Conservation (phyloP, 495 filamentous ascomycete genomes). For the Darksidea phi region DNA sequence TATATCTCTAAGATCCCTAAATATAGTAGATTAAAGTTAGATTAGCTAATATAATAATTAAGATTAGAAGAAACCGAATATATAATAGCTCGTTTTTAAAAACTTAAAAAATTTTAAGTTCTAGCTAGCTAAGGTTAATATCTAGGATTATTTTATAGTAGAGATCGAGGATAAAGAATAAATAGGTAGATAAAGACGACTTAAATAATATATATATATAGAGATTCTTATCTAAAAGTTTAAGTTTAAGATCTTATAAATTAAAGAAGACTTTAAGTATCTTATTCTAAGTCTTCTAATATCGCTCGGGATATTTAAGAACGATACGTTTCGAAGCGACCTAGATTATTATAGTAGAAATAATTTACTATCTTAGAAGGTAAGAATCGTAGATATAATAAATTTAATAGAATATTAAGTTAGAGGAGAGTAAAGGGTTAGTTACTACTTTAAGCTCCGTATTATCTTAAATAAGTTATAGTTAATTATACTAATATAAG, state of each 20-base stretch:
- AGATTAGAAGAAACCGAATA: neutral
- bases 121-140: constrained; percentile 12
- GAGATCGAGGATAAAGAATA: constrained; percentile 12
- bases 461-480: no score
- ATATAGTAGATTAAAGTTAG: constrained; percentile 17
- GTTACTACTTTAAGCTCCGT: no score
- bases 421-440: no score
- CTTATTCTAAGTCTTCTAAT: constrained; percentile 13
- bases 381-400: neutral
- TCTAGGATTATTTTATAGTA: constrained; percentile 10
- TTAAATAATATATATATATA: constrained; percentile 17
- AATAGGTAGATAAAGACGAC: constrained; percentile 10
- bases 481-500: no score
- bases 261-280: constrained; percentile 11
- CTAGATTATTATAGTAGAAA: constrained; percentile 10
- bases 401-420: no score
- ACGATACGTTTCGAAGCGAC: constrained; percentile 14
- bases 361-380: no score
- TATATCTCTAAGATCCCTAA: constrained; percentile 13
- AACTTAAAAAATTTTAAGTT: constrained; percentile 16
- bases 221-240: constrained; percentile 9
- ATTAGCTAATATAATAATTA: constrained; percentile 12
- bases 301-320: constrained; percentile 17
- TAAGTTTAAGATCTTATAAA: constrained; percentile 10
- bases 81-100: constrained; percentile 9